phyloP scores from a whole-genome alignment of 2,329 filamentous ascomycete species.

The Talaromyces marneffei region DNA sequence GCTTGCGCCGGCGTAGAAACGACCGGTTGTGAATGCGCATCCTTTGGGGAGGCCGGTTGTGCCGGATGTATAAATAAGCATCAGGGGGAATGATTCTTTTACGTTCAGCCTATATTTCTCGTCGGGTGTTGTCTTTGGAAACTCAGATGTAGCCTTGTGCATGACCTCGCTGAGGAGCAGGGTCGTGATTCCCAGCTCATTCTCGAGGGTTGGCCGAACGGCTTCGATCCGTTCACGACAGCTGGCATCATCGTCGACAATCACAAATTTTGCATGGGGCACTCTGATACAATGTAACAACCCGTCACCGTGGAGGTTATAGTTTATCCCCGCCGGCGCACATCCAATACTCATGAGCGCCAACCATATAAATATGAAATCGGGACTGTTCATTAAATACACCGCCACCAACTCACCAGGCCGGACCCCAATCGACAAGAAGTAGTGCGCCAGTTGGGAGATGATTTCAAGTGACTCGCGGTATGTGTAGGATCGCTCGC shows the following conservation, averaged over 20 bases:
- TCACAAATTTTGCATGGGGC: constrained; percentile 50
- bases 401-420: constrained; percentile 58
- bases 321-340: constrained; percentile 66
- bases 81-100: constrained; percentile 51
- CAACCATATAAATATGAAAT: constrained; percentile 62
- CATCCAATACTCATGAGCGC: constrained; percentile 61
- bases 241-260: constrained; percentile 52
- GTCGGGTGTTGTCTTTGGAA: constrained; percentile 48
- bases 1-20: constrained; percentile 38
- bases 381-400: constrained; percentile 62
- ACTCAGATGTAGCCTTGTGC: constrained; percentile 36
- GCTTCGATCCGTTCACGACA: constrained; percentile 55
- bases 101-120: constrained; percentile 52
- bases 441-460: constrained; percentile 59
- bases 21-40: constrained; percentile 53
- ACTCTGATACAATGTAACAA: constrained; percentile 61
- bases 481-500: constrained; percentile 56
- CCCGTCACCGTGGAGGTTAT: constrained; percentile 59
- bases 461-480: constrained; percentile 50
- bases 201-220: constrained; percentile 42
- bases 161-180: constrained; percentile 38
- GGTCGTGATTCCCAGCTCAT: constrained; percentile 55
- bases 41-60: constrained; percentile 73
- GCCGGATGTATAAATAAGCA: constrained; percentile 68
- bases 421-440: constrained; percentile 53